Evolutionary conservation across 257 asterid genomes (phyloP).

Genomic region (Catharanthus roseus): DNA sequence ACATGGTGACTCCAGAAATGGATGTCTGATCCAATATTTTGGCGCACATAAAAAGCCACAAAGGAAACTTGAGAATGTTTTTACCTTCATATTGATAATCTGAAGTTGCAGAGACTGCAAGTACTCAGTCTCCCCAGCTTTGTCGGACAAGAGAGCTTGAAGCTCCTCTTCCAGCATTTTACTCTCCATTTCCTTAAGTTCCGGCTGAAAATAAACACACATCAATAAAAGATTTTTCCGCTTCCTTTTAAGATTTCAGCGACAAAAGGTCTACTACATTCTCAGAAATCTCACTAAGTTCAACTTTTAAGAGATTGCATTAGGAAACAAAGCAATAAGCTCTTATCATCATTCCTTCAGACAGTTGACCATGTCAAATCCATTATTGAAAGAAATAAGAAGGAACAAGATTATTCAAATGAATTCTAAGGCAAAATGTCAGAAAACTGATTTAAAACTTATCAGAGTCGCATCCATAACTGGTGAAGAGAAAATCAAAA

Average conservation of each 20-base stretch:
- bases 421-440: neutral
- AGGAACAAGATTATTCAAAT: neutral
- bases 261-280: neutral
- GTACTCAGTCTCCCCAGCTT: constrained; percentile 64
- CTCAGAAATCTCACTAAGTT: neutral
- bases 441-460: neutral
- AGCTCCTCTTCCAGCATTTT: constrained; percentile 60
- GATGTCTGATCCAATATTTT: neutral
- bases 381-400: neutral
- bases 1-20: neutral
- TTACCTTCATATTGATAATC: constrained; percentile 60
- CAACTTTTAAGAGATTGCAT: constrained; percentile 3
- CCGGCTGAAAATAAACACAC: constrained; percentile 47
- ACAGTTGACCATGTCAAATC: neutral
- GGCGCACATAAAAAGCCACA: neutral
- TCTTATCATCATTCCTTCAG: neutral
- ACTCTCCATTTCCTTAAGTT: constrained; percentile 52
- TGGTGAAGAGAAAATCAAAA: neutral
- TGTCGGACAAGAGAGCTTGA: constrained; percentile 64
- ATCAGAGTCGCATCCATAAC: neutral
- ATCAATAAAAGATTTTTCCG: constrained; percentile 3
- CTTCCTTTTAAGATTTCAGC: neutral
- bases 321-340: neutral
- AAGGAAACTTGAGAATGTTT: constrained; percentile 2
- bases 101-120: constrained; percentile 69